Base-by-base conservation (phyloP, 257 asterid genomes). In the Salvia rosmarinus region DNA sequence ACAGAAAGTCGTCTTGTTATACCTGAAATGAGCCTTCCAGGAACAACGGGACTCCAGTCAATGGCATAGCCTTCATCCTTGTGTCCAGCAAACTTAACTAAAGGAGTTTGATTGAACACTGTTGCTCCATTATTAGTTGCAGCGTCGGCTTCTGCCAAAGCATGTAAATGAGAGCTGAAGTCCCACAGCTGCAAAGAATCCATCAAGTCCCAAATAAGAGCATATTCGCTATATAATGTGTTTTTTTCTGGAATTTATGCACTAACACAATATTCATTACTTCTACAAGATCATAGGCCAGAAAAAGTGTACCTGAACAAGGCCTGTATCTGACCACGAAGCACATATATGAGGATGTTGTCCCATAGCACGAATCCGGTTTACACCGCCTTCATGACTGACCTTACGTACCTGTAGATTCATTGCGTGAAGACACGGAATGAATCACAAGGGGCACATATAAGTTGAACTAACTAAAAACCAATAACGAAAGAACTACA, bases 1-100 rank as follows among this genome's bases (percentile, higher is more conserved):
- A 46, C 16, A 54, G 19, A 52, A 44, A 68, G 52, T 28, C 43
- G 65, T 42, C 30, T 49, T 3, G 69, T 34, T 6, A 52, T 76
- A 90, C 98, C 98, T 37, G 98, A 77, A 4, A 91, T 85, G 3
- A 94, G 96, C 83, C 93, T 91, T 68, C 98, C 99, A 60, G 96
- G 86, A 65, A 82, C 96, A 71, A 87, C 86, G 32, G 98, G 99
- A 70, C 90, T 89, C 98, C 99, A 94, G 77, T 94, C 99, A 28
- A 94, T 71, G 67, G 98, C 96, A 81, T 77, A 94, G 44, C 99
- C 99, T 88, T 94, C 99, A 85, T 91, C 98, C 78, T 86, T 84
- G 84, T 94, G 99, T 16, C 96, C 96, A 2, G 51, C 77, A 85
- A 85, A 94, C 75, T 87, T 88, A 59, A 82, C 76, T 57, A 94